phyloP scores from a whole-genome alignment of 1,284 basidiomycete species.

The Singerocomus inundabilis region DNA sequence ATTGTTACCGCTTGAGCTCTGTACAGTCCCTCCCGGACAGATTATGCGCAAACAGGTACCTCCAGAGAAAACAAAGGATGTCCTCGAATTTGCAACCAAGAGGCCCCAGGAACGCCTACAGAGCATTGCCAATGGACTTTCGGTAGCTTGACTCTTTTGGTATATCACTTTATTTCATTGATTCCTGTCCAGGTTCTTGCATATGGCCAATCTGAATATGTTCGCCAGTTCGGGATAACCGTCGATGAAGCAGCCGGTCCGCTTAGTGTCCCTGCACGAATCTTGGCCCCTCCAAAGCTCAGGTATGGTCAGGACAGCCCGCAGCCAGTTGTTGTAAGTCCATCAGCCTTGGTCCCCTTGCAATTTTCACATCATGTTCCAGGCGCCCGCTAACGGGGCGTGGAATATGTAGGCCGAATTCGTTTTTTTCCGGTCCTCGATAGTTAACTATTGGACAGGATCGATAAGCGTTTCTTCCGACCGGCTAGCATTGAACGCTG shows the following conservation, averaged over 20 bases:
- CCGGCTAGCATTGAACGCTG: conserved; percentile 53
- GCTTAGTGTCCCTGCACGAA: conserved; percentile 54
- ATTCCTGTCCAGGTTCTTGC: conserved; percentile 50
- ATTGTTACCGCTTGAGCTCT: conserved; percentile 66
- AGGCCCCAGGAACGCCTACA: conserved; percentile 57
- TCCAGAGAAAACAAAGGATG: conserved; percentile 59
- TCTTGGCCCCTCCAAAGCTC: conserved; percentile 59
- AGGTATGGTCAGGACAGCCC: conserved; percentile 55
- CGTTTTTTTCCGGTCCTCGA: background rate
- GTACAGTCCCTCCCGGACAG: conserved; percentile 63
- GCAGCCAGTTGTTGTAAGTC: conserved; percentile 52
- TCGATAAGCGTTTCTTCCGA: conserved; percentile 61
- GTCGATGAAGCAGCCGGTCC: conserved; percentile 50
- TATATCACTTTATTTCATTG: background rate
- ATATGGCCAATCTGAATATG: conserved; percentile 72
- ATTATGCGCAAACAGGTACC: conserved; percentile 75
- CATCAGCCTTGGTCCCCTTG: background rate
- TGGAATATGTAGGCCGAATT: conserved; percentile 61
- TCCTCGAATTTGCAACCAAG: conserved; percentile 72
- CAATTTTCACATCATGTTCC: background rate
- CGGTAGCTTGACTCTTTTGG: conserved; percentile 34
- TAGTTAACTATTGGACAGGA: conserved; percentile 38
- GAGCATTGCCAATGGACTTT: conserved; percentile 56
- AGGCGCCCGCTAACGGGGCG: conserved; percentile 60
- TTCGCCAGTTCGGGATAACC: conserved; percentile 63